Evolutionary conservation across 2,329 filamentous ascomycete genomes (phyloP), one percentile per base, ranked within the genome.

Genomic region (Amauroascus niger): DNA sequence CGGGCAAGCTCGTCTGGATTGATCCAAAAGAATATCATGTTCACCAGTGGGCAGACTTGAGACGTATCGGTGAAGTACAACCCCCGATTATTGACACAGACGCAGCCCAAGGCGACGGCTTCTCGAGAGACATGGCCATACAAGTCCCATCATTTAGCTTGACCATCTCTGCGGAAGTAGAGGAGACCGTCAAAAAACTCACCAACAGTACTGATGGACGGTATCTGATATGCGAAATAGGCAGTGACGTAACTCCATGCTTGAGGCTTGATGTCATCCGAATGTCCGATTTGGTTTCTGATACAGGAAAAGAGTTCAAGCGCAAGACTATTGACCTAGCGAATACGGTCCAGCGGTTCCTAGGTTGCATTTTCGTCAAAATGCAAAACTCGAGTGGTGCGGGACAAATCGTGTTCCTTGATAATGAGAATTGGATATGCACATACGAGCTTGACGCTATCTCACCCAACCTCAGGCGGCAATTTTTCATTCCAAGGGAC

Each of bases 401-500:
- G 11, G 46, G 28, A 20, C 39, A 30, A 6, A 37, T 63, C 1
- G 58, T 55, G 11, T 62, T 60, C 52, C 37, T 63, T 3, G 55
- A 62, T 49, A 52, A 59, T 22, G 50, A 61, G 16, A 58, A 52
- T 33, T 62, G 61, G 61, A 28, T 63, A 8, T 63, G 61, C 44
- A 61, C 60, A 9, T 61, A 53, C 50, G 49, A 52, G 35, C 52
- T 57, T 35, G 45, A 48, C 22, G 44, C 28, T 6, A 40, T 47
- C 18, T 35, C 43, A n/a, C 20, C 49, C 3, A 54, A 45, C 11
- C 54, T 56, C 32, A 56, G 55, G 43, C 45, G 51, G 43, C 59
- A 65, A 48, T 64, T 63, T 52, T 65, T 65, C 54, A 49, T 66
- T 20, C 63, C 63, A 3, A 55, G 58, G 20, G 62, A 66, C 55